Evolutionary conservation across 2,329 filamentous ascomycete species (phyloP), one percentile per base, ranked within the genome.

Genomic region (Monilinia laxa): DNA sequence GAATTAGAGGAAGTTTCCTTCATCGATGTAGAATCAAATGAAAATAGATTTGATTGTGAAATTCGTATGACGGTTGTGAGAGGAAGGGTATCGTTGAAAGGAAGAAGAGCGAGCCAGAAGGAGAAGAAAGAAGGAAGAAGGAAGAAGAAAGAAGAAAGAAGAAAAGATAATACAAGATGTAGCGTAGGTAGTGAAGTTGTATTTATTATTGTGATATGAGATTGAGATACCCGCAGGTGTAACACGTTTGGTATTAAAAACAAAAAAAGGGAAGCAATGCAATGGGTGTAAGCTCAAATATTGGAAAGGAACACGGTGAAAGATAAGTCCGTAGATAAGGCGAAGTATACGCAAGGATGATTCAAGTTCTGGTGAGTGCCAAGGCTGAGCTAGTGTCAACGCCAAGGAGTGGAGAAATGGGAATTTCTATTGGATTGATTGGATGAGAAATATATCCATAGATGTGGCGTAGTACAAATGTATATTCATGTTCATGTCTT

Each of bases 1-100:
- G 80, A 77, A 71, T 83, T 80, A 79, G 82, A 78, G 72, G 80
- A 84, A 79, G 79, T 79, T 83, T 85, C 79, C 83, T 85, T 87
- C 85, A 87, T 87, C 84, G 85, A 87, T 75, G 68, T 75, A 66
- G 72, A 68, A 67, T 69, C 56, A 4, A 42, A 49, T 35, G 25
- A 64, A 7, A 7, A 60, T 23, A 38, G 28, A 18, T 49, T 38
- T 58, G 40, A 18, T 14, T 11, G 28, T 23, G 23, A 11, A 16
- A 16, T 16, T 35, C 1, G 23, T 6, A 16, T 42, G 40, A 16
- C 14, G 16, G 2, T 42, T 40, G 10, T 5, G 38, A 14, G 38
- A 40, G 25, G 28, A 25, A 31, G 42, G 7, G 14, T 0, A 14
- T 59, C 4, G 31, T 35, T 35, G 31, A 6, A 35, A 35, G 31